phyloP scores from a whole-genome alignment of 108 stramenopile species.

The Nannochloropsis oceanica region DNA sequence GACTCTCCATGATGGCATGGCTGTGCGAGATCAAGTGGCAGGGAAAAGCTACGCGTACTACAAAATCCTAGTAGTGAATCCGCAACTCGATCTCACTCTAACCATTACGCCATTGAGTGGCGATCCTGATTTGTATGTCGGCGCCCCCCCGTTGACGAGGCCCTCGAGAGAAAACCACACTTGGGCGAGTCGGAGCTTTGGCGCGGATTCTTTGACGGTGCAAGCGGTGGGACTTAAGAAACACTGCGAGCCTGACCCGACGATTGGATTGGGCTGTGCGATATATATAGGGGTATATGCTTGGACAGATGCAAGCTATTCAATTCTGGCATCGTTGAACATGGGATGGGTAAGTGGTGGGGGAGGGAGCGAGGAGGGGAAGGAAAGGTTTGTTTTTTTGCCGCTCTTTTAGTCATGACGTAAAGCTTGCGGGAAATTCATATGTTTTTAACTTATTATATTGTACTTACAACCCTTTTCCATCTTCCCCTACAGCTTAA shows the following conservation, averaged over 20 bases:
- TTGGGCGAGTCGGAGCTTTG: conserved; percentile 3
- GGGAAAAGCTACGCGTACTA: neutral
- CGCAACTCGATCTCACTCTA: conserved; percentile 4
- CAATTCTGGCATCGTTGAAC: neutral
- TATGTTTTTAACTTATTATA: neutral
- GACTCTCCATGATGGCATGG: conserved; percentile 2
- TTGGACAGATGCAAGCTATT: conserved; percentile 1
- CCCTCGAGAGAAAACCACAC: neutral
- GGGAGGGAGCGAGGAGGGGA: neutral
- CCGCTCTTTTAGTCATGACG: neutral
- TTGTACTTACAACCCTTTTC: neutral
- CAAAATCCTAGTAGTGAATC: neutral
- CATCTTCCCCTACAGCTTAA: neutral
- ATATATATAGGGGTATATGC: conserved; percentile 26
- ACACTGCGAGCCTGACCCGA: conserved; percentile 6
- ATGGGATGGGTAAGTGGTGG: neutral
- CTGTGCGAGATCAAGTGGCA: neutral
- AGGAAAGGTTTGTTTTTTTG: neutral
- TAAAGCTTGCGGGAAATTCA: too few species aligned
- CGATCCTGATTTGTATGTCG: conserved; percentile 23
- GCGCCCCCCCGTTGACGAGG: neutral
- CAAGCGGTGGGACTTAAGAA: neutral
- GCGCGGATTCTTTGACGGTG: conserved; percentile 7
- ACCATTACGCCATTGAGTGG: conserved; percentile 9
- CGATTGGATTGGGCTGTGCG: neutral